Evolutionary conservation across 257 asterid species (phyloP).

Genomic region (Solanum okadae): DNA sequence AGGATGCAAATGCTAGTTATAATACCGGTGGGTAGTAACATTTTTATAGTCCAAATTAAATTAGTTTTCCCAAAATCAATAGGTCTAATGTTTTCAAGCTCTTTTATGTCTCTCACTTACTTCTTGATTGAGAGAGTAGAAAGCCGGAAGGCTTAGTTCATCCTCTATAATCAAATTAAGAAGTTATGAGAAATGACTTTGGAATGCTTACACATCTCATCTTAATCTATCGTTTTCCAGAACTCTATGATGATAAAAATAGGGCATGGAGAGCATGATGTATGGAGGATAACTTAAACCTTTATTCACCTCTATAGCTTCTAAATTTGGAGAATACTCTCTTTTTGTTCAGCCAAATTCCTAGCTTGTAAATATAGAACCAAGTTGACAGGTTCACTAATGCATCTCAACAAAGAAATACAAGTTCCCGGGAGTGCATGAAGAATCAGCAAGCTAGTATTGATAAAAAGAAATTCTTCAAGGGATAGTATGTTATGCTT

Average conservation of each 20-base stretch:
- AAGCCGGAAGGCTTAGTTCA: not conserved
- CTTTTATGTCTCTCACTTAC: not conserved
- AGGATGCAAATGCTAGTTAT: not conserved
- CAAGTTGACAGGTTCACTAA: not conserved
- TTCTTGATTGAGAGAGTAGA: not conserved
- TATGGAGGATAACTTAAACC: not conserved
- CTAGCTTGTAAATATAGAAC: not conserved
- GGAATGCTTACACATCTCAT: not conserved
- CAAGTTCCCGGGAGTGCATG: not conserved
- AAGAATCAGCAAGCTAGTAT: not conserved
- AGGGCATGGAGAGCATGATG: not conserved
- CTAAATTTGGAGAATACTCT: not conserved
- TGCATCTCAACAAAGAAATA: not conserved
- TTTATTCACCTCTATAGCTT: not conserved
- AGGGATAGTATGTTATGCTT: not conserved
- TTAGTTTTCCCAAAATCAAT: not conserved
- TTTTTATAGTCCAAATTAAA: not conserved
- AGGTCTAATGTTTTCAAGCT: not conserved
- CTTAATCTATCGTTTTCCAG: not conserved
- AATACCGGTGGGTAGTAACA: not conserved
- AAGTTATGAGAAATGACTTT: not conserved
- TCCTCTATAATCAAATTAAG: not conserved
- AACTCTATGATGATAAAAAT: not conserved
- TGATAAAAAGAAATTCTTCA: not conserved
- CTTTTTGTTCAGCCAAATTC: not conserved